Conservation (phyloP, 1,284 basidiomycete species). For the Cutaneotrichosporon cyanovorans region DNA sequence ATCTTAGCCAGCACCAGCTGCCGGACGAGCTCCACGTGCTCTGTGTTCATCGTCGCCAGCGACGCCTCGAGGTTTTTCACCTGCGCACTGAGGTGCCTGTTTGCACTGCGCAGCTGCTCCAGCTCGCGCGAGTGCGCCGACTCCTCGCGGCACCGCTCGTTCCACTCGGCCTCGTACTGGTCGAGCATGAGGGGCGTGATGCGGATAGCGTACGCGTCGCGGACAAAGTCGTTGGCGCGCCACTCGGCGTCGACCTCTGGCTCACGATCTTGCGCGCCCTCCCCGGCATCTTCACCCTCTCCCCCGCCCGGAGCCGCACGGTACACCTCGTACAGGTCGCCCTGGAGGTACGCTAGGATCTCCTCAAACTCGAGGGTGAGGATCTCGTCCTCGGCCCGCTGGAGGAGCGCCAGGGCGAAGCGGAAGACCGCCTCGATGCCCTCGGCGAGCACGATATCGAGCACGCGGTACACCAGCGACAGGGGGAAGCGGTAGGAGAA, state of each 20-base stretch:
- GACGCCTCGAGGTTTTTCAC: conserved; percentile 73
- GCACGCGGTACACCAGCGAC: conserved; percentile 88
- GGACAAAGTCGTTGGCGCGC: conserved; percentile 70
- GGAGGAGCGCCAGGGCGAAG: conserved; percentile 79
- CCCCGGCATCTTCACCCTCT: not conserved
- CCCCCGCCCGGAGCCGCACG: conserved; percentile 47
- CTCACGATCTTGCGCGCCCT: not conserved
- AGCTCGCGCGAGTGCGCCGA: conserved; percentile 73
- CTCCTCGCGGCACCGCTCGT: conserved; percentile 59
- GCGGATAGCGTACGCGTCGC: conserved; percentile 69
- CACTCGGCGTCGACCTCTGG: conserved; percentile 47
- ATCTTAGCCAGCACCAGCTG: conserved; percentile 80
- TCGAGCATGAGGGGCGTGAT: conserved; percentile 91
- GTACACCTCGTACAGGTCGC: conserved; percentile 73
- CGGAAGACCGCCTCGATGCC: conserved; percentile 96
- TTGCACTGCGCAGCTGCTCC: conserved; percentile 68
- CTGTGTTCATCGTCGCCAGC: conserved; percentile 58
- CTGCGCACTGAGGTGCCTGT: conserved; percentile 66
- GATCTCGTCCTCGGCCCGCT: conserved; percentile 76
- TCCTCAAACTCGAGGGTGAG: conserved; percentile 79
- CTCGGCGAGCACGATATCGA: conserved; percentile 75
- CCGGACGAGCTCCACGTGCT: conserved; percentile 56
- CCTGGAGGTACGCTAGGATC: conserved; percentile 72
- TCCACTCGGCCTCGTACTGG: conserved; percentile 76
- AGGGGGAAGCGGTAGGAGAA: conserved; percentile 96